Conservation (phyloP, 2,329 filamentous ascomycete genomes). For the Alternaria incomplexa region DNA sequence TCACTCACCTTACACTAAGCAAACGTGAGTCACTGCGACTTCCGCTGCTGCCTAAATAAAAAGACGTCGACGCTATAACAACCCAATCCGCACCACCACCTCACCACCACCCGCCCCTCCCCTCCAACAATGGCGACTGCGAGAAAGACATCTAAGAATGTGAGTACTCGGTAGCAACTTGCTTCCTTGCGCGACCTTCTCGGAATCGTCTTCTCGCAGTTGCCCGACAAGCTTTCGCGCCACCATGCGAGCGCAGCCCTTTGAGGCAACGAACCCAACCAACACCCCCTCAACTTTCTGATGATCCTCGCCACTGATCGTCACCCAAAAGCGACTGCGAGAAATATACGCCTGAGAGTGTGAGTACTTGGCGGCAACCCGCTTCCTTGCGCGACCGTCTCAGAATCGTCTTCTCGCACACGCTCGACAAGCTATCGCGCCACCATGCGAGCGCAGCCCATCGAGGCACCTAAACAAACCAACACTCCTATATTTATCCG, state of each 20-base stretch:
- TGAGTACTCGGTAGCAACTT: background rate
- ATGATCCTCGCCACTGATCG: background rate
- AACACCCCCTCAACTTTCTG: background rate
- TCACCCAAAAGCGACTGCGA: background rate
- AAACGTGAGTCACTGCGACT: background rate
- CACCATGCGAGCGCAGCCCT: background rate
- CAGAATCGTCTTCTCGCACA: background rate
- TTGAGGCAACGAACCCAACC: background rate
- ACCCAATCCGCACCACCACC: background rate
- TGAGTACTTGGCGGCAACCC: background rate
- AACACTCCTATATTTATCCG: too few relatives aligned
- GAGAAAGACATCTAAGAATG: background rate
- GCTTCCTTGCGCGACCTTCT: background rate
- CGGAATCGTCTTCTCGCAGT: background rate
- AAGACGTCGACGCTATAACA: background rate
- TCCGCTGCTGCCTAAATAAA: background rate
- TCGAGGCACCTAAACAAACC: too few relatives aligned
- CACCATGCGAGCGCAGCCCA: background rate
- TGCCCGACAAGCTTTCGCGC: background rate
- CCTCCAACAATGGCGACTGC: background rate
- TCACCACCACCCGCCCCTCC: background rate
- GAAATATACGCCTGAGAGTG: background rate
- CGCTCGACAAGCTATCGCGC: background rate
- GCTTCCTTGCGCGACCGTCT: background rate
- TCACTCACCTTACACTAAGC: background rate